These are phyloP conservation scores for Hanseniaspora guilliermondii DNA, from an alignment of 805 yeast genomes.

Conservation along the genomic window DNA sequence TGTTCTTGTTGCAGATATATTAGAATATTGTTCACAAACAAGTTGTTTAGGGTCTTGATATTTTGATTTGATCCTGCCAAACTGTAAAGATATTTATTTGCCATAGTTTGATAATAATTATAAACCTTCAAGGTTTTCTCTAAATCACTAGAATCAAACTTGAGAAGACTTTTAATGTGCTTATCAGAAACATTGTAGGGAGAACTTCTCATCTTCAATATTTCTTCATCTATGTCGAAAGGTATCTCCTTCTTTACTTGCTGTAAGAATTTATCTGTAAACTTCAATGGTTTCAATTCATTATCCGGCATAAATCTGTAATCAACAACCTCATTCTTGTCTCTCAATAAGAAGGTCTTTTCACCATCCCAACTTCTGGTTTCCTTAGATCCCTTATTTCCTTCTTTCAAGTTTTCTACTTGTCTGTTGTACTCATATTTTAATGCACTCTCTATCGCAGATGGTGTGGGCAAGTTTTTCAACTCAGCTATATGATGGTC, in stretches of 20 bases:
- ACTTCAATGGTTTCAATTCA: slow-evolving; percentile 52
- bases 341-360: slow-evolving; percentile 52
- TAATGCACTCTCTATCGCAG: slow-evolving; percentile 68
- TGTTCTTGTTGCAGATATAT: slow-evolving; percentile 27
- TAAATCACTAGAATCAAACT: slow-evolving; percentile 23
- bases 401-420: slow-evolving; percentile 33
- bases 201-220: slow-evolving; percentile 32
- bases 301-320: slow-evolving; percentile 93
- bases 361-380: slow-evolving; percentile 90
- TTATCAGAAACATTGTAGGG: slow-evolving; percentile 36
- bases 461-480: slow-evolving; percentile 75
- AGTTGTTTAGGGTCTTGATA: slow-evolving; percentile 27
- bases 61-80: neutral
- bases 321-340: slow-evolving; percentile 72
- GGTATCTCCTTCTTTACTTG: slow-evolving; percentile 32
- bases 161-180: neutral
- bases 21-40: slow-evolving; percentile 36
- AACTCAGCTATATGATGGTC: slow-evolving; percentile 69
- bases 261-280: slow-evolving; percentile 21
- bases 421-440: slow-evolving; percentile 66
- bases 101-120: slow-evolving; percentile 63
- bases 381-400: slow-evolving; percentile 35
- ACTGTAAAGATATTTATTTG: slow-evolving; percentile 33
- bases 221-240: slow-evolving; percentile 46
- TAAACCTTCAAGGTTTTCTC: slow-evolving; percentile 26